phyloP scores from a whole-genome alignment of 805 yeast genomes.

The Spathaspora boniae region DNA sequence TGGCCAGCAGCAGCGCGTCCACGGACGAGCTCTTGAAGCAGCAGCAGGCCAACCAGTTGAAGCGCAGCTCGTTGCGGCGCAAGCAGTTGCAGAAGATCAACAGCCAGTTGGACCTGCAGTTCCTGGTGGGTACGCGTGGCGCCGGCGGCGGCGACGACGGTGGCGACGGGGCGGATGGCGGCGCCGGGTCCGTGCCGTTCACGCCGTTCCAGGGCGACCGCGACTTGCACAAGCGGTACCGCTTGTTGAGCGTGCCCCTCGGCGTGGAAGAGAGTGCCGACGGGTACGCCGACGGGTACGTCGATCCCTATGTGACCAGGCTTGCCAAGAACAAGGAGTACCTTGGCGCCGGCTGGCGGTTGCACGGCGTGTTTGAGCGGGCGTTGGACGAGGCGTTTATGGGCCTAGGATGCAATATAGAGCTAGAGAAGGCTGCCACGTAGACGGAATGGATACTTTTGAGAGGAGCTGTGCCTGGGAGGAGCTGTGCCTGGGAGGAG shows the following conservation, averaged over 20 bases:
- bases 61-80: constrained; percentile 63
- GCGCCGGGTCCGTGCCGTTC: constrained; percentile 52
- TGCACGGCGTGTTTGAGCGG: constrained; percentile 65
- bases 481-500: too few relatives aligned
- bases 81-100: constrained; percentile 57
- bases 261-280: constrained; percentile 21
- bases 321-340: constrained; percentile 59
- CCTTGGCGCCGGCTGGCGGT: constrained; percentile 82
- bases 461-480: too few relatives aligned
- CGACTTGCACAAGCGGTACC: constrained; percentile 50
- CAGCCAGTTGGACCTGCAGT: constrained; percentile 47
- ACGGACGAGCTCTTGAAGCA: constrained; percentile 41
- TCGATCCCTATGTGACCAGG: constrained; percentile 46
- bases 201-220: constrained; percentile 95
- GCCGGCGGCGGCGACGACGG: constrained; percentile 26
- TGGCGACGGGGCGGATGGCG: constrained; percentile 16
- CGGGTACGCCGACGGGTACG: constrained; percentile 24
- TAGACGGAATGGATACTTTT: constrained; percentile 1
- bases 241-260: constrained; percentile 29
- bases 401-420: constrained; percentile 82
- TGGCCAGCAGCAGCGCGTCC: constrained; percentile 28
- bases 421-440: constrained; percentile 38
- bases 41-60: constrained; percentile 40
- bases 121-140: too few relatives aligned
- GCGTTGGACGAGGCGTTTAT: constrained; percentile 84